Base-by-base conservation (phyloP, 495 filamentous ascomycete species). In the Melanomma pulvis-pyrius region DNA sequence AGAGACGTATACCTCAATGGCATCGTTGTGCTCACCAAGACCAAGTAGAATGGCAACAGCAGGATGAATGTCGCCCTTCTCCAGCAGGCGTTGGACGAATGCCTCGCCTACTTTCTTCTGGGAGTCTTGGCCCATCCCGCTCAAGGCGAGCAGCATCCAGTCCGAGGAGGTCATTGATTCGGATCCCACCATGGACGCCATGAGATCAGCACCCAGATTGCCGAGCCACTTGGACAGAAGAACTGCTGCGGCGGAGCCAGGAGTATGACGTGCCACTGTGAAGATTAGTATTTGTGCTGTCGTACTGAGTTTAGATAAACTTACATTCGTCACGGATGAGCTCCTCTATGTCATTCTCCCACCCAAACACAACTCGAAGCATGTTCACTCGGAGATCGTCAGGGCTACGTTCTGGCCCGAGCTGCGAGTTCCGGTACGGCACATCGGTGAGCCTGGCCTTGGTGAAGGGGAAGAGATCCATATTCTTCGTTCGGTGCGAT, bases 111-210 rank as follows among this genome's bases (percentile, higher is more conserved):
- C 87, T 72, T 93, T 94, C 69, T 94, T 90, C 69, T 93, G 90
- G 6, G 92, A 92, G 13, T 87, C 85, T 59, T 89, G 82, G 1
- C 79, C 87, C 82, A 98, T 96, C 29, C 90, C 88, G 73, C 91
- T 98, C 55, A 98, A 80, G 15, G 94, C 94, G 6, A 98, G 80
- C 63, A 98, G 81, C 92, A 98, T 96, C 96, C 94, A 98, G 75
- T 97, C 96, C 0, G 88, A 89, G 1, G 90, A 89, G 41, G 92
- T 92, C 80, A 92, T 90, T 28, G 90, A 88, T 55, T 96, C 90
- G 0, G 91, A 85, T 32, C 84, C 85, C 44, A 87, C 76, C 80
- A 87, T 82, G 0, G 87, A 81, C n/a, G 87, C 83, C 89, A 96
- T 90, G 55, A 90, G 84, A 71, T 94, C 91, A 5, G 88, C 84